Evolutionary conservation across 2,329 filamentous ascomycete genomes (phyloP), one percentile per base, ranked within the genome.

Genomic region (Phyllosticta citrichinensis): DNA sequence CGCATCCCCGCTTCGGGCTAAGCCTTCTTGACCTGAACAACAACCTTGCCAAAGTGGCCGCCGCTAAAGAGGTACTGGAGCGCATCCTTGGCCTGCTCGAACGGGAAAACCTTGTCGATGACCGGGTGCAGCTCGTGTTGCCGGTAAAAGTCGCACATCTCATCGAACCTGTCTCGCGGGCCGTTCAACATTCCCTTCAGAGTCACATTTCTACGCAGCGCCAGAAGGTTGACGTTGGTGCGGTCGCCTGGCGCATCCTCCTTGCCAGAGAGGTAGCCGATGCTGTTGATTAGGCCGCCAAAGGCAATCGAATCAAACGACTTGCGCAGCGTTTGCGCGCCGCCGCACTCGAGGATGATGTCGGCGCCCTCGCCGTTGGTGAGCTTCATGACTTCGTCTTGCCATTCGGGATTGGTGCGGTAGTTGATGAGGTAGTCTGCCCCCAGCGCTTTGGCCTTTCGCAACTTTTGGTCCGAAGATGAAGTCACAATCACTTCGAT

Each of bases 341-440:
- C 78, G n/a, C 79, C 77, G 20, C 76, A 75, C 66, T 82, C 79
- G 60, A 83, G 74, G 58, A 81, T 77, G 57, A 80, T 77, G 65
- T 82, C 79, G 3, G 72, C 76, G 57, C 77, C 77, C 4, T 70
- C 64, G 56, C 69, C 67, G 3, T 69, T 62, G 0, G 78, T 80
- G 10, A 79, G 69, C 10, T 74, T 73, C 62, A 81, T 77, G 17
- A 84, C 84, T 27, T 78, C 78, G 2, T 76, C 71, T n/a, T 85
- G 82, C 86, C 86, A 88, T 56, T 82, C 78, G 0, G 80, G 72
- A 9, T 77, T 77, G 0, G 70, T 76, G 61, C 79, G 81, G 70
- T 88, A 88, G 71, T 88, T 87, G 69, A 88, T 77, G 1, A 81
- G 73, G 53, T 82, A 75, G 59, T 79, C 76, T 0, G 83, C 85